Base-by-base conservation (phyloP, 2,329 filamentous ascomycete genomes). In the Passalora sequoiae region DNA sequence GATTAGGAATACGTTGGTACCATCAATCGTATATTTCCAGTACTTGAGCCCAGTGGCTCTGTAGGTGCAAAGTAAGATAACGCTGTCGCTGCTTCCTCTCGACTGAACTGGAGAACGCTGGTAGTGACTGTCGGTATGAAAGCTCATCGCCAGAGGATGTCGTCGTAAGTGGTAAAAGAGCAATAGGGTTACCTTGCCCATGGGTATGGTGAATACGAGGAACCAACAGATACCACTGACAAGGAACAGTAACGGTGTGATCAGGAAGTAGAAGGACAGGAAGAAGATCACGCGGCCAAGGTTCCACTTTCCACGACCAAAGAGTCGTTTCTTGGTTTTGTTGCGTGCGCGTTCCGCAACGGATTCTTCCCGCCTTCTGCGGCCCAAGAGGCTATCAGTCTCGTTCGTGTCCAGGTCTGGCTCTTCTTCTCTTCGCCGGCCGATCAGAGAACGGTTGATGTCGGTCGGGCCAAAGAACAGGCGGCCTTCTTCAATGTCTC, bases 1-100 rank as follows among this genome's bases (percentile, higher is more conserved):
- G 73, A 98, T 96, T 54, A 98, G 80, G 69, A 98, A 97, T 62
- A 98, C 94, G 68, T 98, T 98, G 49, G 92, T 98, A 43, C 92
- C 94, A 62, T 98, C 92, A 46, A 98, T 76, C 3, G 92, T 98
- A 69, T 98, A 98, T 69, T 98, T 98, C 91, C 94, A 98, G 72
- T 98, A 98, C 66, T 91, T 91, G 55, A 81, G 75, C 9, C 92
- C 92, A 9, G 94, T 91, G 31, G 92, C 92, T 46, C 94, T 85
- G 69, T 98, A 98, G 4, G 92, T 98, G 75, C 92, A 98, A 24
- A 98, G 76, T 13, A 98, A 73, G 49, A 98, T 91, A 8, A 89
- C 91, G 12, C 55, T 57, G 21, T 55, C 53, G 36, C 15, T 84
- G 81, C 12, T 47, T 16, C 54, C 56, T 30, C 51, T 44, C 7